Percentiles rank a stretch among this genome's conserved stretches.
These are phyloP conservation scores for Jamesozyma rosinii DNA, from an alignment of 805 yeast species.

Conservation along the genomic window DNA sequence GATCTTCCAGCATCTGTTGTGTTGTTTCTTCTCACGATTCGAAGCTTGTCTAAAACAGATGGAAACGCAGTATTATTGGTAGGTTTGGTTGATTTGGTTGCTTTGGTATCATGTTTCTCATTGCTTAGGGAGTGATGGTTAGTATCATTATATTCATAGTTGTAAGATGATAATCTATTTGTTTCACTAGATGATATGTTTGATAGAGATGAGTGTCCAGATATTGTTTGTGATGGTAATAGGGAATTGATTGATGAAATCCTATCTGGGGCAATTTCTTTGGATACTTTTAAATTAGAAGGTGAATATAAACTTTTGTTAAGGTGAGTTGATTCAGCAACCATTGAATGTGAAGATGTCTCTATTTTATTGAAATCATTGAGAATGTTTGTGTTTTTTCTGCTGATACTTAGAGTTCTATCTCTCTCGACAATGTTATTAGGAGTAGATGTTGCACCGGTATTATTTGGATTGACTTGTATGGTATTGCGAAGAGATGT, in stretches of 20 bases:
- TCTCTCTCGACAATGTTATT: neutral
- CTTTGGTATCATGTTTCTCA: constrained; percentile 5
- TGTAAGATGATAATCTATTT: constrained; percentile 1
- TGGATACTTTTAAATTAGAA: neutral
- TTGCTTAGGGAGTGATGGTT: neutral
- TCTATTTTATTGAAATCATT: neutral
- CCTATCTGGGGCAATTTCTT: neutral
- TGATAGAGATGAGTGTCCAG: constrained; percentile 1
- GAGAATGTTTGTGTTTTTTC: neutral
- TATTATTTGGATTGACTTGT: neutral
- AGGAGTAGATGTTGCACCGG: neutral
- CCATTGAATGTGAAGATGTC: neutral
- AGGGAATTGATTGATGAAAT: constrained; percentile 1
- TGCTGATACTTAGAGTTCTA: neutral
- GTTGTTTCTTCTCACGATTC: constrained; percentile 18
- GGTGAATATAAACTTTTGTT: constrained; percentile 5
- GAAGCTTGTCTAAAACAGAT: constrained; percentile 18
- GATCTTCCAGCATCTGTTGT: constrained; percentile 9
- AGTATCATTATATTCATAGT: neutral
- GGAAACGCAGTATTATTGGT: constrained; percentile 12
- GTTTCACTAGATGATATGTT: neutral
- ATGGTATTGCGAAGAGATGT: constrained; percentile 4
- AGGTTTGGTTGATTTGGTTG: constrained; percentile 6
- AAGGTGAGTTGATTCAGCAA: constrained; percentile 3
- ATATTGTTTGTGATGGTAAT: neutral